Evolutionary conservation across 768 basidiomycete genomes (phyloP).

Genomic region (Heimioporus sp.): DNA sequence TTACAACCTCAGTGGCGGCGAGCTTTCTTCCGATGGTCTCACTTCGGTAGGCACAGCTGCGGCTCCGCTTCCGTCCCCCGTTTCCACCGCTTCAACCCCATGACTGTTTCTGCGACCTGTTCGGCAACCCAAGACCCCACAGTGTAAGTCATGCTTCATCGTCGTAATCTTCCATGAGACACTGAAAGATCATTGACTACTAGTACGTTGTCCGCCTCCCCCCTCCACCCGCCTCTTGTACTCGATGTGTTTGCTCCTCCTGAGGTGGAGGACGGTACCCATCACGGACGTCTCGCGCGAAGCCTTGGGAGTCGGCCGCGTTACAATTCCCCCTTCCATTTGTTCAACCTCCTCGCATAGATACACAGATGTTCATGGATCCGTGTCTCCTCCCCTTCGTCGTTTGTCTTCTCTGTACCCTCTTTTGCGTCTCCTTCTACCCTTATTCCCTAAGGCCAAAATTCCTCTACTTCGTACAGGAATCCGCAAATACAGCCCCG

Average conservation of each 20-base stretch:
- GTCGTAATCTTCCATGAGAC: constrained; percentile 27
- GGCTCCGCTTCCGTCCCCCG: too few relatives aligned
- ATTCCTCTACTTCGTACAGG: constrained; percentile 34
- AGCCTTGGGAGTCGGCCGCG: constrained; percentile 45
- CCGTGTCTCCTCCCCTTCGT: constrained; percentile 30
- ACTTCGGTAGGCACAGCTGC: too few relatives aligned
- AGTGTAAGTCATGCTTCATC: constrained; percentile 26
- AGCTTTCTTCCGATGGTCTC: too few relatives aligned
- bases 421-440: constrained; percentile 28
- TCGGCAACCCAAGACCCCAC: constrained; percentile 21
- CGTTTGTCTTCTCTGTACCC: constrained; percentile 29
- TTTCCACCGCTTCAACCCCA: constrained; percentile 15
- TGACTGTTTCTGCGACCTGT: too few relatives aligned
- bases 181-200: too few relatives aligned
- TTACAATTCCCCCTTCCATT: constrained; percentile 31
- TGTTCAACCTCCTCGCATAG: constrained; percentile 39
- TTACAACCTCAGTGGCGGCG: too few relatives aligned
- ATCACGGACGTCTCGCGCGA: constrained; percentile 39
- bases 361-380: constrained; percentile 42
- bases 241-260: constrained; percentile 38
- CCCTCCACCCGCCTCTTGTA: constrained; percentile 34
- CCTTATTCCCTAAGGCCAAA: constrained; percentile 42
- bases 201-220: constrained; percentile 49
- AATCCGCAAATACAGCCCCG: constrained; percentile 9
- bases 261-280: constrained; percentile 33